Percentiles rank a stretch among this genome's conserved stretches.
Conservation (phyloP, 140 eudicot genomes). For the Artemisia princeps region DNA sequence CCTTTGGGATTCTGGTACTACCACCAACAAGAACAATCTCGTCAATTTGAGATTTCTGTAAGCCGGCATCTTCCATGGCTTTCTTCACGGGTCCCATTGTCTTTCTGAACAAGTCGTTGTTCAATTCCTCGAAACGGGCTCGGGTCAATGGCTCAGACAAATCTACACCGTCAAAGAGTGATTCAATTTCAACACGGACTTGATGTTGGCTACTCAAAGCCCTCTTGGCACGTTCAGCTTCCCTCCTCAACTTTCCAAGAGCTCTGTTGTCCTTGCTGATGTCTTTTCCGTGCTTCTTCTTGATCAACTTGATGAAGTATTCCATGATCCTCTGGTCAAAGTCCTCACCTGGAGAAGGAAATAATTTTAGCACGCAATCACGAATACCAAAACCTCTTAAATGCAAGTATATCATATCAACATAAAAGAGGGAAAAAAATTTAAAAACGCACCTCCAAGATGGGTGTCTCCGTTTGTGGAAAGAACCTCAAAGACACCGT, state of each 20-base stretch:
- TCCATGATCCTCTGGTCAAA: constrained; percentile 74
- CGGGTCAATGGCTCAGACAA: constrained; percentile 72
- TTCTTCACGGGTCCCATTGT: constrained; percentile 78
- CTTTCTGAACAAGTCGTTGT: constrained; percentile 66
- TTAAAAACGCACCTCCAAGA: constrained; percentile 50
- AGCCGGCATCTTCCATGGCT: constrained; percentile 65
- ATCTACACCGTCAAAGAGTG: constrained; percentile 62
- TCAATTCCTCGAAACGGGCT: constrained; percentile 65
- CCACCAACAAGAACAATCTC: constrained; percentile 83
- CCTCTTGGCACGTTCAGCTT: constrained; percentile 66
- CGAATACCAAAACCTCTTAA: background rate
- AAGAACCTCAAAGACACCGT: constrained; percentile 71
- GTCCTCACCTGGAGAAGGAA: constrained; percentile 51
- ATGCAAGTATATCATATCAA: background rate
- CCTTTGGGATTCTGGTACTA: constrained; percentile 71
- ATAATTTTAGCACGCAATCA: background rate
- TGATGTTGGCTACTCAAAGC: constrained; percentile 78
- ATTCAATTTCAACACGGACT: constrained; percentile 69
- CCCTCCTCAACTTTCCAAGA: constrained; percentile 67
- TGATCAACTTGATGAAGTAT: constrained; percentile 59
- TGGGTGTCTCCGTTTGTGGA: constrained; percentile 69
- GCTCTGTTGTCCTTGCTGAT: constrained; percentile 81
- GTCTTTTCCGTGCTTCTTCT: constrained; percentile 75
- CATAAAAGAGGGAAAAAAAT: background rate
- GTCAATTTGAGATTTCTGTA: constrained; percentile 55